phyloP scores from a whole-genome alignment of 164 flowering plant species.

The Cinnamomum chago region DNA sequence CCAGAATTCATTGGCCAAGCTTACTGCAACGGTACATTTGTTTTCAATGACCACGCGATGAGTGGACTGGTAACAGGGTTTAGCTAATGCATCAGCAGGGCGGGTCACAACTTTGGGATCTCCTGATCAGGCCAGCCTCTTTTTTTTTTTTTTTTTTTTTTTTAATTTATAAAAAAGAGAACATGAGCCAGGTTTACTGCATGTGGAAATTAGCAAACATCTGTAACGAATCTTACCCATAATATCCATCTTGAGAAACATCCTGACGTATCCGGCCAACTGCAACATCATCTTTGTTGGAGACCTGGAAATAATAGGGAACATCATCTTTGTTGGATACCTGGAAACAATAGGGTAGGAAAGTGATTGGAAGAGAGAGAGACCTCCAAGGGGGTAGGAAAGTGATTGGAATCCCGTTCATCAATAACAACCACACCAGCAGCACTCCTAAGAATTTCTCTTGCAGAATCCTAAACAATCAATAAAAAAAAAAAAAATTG shows the following conservation, averaged over 20 bases:
- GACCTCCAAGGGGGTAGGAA: conserved; percentile 88
- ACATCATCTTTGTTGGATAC: not conserved
- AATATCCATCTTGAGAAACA: conserved; percentile 73
- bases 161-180: too few relatives aligned
- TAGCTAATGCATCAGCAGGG: too few relatives aligned
- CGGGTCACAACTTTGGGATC: too few relatives aligned
- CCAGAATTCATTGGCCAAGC: too few relatives aligned
- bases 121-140: too few relatives aligned
- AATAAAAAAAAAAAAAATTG: not conserved
- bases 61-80: too few relatives aligned
- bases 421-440: conserved; percentile 91
- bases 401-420: conserved; percentile 74
- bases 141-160: too few relatives aligned
- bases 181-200: too few relatives aligned
- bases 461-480: conserved; percentile 63
- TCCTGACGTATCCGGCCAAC: conserved; percentile 94
- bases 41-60: too few relatives aligned
- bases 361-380: conserved; percentile 6
- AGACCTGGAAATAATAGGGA: conserved; percentile 27
- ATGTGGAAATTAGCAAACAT: too few relatives aligned
- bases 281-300: conserved; percentile 93
- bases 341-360: not conserved
- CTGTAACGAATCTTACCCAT: conserved; percentile 51
- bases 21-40: too few relatives aligned
- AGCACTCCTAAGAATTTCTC: conserved; percentile 70